These are phyloP conservation scores for Paragyromitra xinjiangensis DNA, from an alignment of 495 filamentous ascomycete species.

Conservation along the genomic window DNA sequence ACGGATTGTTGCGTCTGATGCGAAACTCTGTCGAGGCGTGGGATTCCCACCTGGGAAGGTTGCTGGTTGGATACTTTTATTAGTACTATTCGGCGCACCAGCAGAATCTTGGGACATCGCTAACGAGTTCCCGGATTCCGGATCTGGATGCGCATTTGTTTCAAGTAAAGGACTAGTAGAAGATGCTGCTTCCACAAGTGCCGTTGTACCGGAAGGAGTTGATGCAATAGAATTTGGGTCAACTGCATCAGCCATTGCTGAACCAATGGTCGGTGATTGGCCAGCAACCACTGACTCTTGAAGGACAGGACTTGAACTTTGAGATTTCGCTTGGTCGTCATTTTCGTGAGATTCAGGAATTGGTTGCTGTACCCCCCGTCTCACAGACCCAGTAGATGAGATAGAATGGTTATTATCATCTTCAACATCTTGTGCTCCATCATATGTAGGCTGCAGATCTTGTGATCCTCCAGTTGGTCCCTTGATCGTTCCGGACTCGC, in stretches of 20 bases:
- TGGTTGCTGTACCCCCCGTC: not conserved
- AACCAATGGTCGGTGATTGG: not conserved
- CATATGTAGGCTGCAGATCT: not conserved
- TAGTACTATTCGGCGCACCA: not conserved
- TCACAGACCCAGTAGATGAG: not conserved
- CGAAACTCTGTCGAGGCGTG: slow-evolving; percentile 6
- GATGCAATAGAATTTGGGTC: not conserved
- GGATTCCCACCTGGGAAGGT: not conserved
- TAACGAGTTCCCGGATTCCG: slow-evolving; percentile 3
- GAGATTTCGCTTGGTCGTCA: not conserved
- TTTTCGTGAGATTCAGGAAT: not conserved
- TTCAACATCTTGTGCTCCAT: not conserved
- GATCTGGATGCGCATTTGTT: not conserved
- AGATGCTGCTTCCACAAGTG: slow-evolving; percentile 12
- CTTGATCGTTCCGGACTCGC: not conserved
- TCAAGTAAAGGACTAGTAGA: not conserved
- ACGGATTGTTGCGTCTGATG: slow-evolving; percentile 8
- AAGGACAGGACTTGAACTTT: not conserved
- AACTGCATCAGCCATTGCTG: not conserved
- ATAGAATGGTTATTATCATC: not conserved
- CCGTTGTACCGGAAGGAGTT: not conserved
- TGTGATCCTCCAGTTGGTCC: not conserved
- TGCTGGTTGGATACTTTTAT: too few species aligned
- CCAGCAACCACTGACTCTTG: not conserved
- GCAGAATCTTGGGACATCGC: slow-evolving; percentile 17